Percentiles rank a stretch among this genome's conserved stretches.
These are phyloP conservation scores for Solanum bulbocastanum DNA, from an alignment of 257 asterid species.

Conservation along the genomic window DNA sequence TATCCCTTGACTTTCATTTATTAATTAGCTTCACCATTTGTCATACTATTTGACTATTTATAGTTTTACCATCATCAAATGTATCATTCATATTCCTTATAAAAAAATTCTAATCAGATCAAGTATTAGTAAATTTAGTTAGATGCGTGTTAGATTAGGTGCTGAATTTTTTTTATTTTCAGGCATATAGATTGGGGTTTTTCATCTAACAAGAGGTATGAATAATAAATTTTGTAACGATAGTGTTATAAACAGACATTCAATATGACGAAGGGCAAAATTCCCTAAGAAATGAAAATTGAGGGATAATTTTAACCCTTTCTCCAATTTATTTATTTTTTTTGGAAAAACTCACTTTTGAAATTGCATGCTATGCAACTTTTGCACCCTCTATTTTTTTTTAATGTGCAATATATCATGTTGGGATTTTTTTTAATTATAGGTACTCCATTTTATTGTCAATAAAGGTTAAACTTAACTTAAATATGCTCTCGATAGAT, in stretches of 20 bases:
- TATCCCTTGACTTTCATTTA: no score
- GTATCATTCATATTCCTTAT: no score
- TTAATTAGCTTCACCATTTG: background rate
- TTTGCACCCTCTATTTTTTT: background rate
- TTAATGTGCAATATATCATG: background rate
- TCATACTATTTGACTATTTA: no score
- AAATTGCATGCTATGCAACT: background rate
- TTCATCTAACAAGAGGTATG: background rate
- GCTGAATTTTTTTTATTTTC: background rate
- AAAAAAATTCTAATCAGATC: background rate
- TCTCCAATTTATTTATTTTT: no score
- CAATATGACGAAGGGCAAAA: background rate
- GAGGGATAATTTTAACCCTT: no score
- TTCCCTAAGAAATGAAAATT: background rate
- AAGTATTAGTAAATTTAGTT: no score
- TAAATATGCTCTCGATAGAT: background rate
- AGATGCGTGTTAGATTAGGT: no score
- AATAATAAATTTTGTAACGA: no score
- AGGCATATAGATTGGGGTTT: fast-evolving
- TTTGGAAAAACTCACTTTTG: background rate
- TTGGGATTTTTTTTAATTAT: background rate
- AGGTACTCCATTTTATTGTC: background rate
- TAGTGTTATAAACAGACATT: fast-evolving
- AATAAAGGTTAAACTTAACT: background rate
- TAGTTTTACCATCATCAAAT: background rate